Evolutionary conservation across 108 stramenopile genomes (phyloP).

Genomic region (Parietichytrium sp.): DNA sequence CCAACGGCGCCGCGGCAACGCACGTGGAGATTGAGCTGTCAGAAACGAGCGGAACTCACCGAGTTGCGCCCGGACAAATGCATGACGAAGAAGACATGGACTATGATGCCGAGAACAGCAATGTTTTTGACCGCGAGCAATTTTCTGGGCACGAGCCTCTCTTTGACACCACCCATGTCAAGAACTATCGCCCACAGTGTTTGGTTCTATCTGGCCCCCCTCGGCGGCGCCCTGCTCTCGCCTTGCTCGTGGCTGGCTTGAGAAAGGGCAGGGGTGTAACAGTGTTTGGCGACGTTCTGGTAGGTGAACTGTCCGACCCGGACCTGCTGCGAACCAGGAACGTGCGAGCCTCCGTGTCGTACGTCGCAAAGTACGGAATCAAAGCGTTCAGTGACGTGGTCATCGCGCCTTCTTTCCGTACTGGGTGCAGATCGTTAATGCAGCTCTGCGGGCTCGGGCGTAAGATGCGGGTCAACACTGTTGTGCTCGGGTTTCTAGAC

Average conservation of each 20-base stretch:
- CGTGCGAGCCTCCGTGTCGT: background rate
- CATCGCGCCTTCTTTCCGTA: conserved; percentile 35
- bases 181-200: conserved; percentile 42
- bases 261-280: conserved; percentile 32
- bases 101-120: no score
- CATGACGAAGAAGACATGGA: no score
- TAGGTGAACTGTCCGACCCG: background rate
- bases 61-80: no score
- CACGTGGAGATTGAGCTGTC: conserved; percentile 25
- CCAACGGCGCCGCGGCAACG: background rate
- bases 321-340: background rate
- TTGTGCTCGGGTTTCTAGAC: conserved; percentile 5
- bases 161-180: conserved; percentile 34
- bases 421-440: conserved; percentile 29
- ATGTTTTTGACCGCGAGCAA: no score
- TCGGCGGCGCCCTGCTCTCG: background rate
- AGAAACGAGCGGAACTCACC: no score
- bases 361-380: background rate
- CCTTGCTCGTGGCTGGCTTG: background rate
- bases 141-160: background rate
- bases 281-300: background rate
- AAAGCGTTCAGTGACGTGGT: conserved; percentile 29
- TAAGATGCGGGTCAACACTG: conserved; percentile 6
- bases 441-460: conserved; percentile 33
- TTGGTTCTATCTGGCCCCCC: conserved; percentile 30